Conservation (phyloP, 2,329 filamentous ascomycete species). For the Talaromyces funiculosus region DNA sequence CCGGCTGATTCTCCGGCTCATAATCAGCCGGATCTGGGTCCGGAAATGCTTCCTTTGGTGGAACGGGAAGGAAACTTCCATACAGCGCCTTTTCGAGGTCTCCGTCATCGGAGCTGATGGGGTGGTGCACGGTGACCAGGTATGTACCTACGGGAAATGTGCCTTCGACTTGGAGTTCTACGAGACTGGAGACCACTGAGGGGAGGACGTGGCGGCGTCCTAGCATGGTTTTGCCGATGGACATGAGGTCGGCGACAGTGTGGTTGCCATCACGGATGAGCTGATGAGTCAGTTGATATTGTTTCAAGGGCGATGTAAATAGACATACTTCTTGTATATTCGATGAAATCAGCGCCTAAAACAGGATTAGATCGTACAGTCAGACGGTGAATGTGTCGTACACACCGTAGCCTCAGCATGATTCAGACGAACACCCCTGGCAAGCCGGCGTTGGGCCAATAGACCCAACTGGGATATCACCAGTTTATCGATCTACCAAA, state of each 20-base stretch:
- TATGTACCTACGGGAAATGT: constrained; percentile 89
- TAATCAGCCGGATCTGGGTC: constrained; percentile 61
- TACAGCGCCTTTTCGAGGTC: constrained; percentile 83
- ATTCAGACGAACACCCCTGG: constrained; percentile 81
- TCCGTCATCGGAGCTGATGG: constrained; percentile 78
- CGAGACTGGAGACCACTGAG: constrained; percentile 69
- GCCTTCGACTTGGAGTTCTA: constrained; percentile 87
- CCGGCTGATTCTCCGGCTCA: constrained; percentile 63
- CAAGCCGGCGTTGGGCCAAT: constrained; percentile 80
- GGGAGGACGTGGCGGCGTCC: constrained; percentile 87
- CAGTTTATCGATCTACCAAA: constrained; percentile 85
- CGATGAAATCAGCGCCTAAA: constrained; percentile 59
- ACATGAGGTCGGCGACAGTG: constrained; percentile 88
- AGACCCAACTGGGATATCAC: constrained; percentile 82
- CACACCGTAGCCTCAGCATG: constrained; percentile 76
- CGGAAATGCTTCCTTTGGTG: constrained; percentile 62
- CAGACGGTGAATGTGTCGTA: not conserved
- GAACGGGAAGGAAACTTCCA: constrained; percentile 82
- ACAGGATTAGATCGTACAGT: not conserved
- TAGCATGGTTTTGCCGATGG: constrained; percentile 83
- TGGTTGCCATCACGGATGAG: constrained; percentile 95
- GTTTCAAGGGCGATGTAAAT: not conserved
- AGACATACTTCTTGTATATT: constrained; percentile 74
- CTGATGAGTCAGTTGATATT: constrained; percentile 32
- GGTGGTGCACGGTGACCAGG: constrained; percentile 88